Evolutionary conservation across 129 eudicot species (phyloP).

Genomic region (sunflower (Helianthus annuus)): DNA sequence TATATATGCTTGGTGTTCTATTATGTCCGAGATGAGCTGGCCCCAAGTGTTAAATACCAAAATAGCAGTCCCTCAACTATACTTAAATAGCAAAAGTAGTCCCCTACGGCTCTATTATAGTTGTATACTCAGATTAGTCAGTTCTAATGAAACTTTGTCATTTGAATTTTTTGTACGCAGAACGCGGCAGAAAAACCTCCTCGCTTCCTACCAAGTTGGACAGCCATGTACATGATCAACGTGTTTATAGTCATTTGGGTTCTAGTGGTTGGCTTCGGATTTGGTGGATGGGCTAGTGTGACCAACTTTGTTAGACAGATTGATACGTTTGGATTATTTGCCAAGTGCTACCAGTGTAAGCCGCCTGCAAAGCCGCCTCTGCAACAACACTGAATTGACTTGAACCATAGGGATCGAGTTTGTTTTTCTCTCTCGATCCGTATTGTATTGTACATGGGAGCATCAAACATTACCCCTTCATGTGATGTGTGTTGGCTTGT

Average conservation of each 20-base stretch:
- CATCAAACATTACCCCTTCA: constrained; percentile 28
- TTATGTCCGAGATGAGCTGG: constrained; percentile 52
- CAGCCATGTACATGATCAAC: constrained; percentile 57
- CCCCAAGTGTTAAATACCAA: background rate
- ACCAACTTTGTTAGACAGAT: constrained; percentile 66
- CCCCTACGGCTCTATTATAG: background rate
- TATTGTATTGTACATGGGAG: constrained; percentile 34
- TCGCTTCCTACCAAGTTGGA: constrained; percentile 60
- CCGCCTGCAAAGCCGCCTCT: constrained; percentile 25
- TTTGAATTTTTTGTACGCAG: constrained; percentile 29
- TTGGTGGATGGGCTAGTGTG: constrained; percentile 90
- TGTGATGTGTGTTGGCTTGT: constrained; percentile 37
- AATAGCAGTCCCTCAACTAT: constrained; percentile 17
- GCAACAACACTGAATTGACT: constrained; percentile 33
- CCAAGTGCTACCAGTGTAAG: constrained; percentile 78
- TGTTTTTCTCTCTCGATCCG: background rate
- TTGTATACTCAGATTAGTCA: background rate
- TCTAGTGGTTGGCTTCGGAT: constrained; percentile 72
- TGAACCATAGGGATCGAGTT: background rate
- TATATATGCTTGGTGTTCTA: constrained; percentile 33
- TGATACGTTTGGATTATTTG: constrained; percentile 71
- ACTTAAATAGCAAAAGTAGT: constrained; percentile 5
- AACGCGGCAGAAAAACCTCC: constrained; percentile 92
- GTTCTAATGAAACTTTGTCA: background rate
- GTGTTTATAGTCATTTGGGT: constrained; percentile 75